These are phyloP conservation scores for Chamaenerion angustifolium DNA, from an alignment of 345 rosid genomes.

Conservation along the genomic window DNA sequence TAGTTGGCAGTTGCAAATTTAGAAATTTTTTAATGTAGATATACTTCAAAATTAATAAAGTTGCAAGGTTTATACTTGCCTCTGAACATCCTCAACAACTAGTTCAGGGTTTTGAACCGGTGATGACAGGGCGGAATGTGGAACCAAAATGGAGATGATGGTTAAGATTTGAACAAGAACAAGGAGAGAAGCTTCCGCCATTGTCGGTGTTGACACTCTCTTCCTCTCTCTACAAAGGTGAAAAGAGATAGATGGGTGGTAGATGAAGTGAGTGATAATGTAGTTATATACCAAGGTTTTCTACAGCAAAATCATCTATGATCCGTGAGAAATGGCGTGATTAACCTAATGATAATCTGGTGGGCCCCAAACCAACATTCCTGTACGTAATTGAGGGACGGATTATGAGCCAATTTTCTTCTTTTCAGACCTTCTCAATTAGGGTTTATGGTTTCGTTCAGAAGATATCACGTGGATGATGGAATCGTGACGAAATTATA, in stretches of 20 bases:
- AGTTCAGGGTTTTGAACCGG: constrained; percentile 6
- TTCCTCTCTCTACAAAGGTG: not conserved
- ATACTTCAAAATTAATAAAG: too few species aligned
- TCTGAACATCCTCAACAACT: constrained; percentile 9
- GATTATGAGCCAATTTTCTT: not conserved
- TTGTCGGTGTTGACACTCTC: constrained; percentile 2
- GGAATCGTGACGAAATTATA: too few species aligned
- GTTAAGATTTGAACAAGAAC: not conserved
- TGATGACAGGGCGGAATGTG: constrained; percentile 7
- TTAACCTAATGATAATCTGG: constrained; percentile 1
- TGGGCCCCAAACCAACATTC: constrained; percentile 7
- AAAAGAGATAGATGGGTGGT: too few species aligned
- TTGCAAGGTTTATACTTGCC: too few species aligned
- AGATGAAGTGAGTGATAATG: too few species aligned
- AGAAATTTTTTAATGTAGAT: too few species aligned
- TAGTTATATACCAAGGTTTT: not conserved
- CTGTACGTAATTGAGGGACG: not conserved
- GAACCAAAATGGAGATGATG: not conserved
- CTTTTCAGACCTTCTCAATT: not conserved
- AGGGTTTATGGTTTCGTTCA: too few species aligned
- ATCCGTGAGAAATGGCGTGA: constrained; percentile 13
- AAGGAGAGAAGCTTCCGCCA: too few species aligned
- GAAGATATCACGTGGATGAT: too few species aligned
- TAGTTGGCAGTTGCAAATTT: not conserved
- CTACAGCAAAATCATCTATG: not conserved